A percentile compares a stretch with the other conserved stretches of the same genome.
Evolutionary conservation across 768 basidiomycete genomes (phyloP).

Genomic region (Boletus tylopilopsis): DNA sequence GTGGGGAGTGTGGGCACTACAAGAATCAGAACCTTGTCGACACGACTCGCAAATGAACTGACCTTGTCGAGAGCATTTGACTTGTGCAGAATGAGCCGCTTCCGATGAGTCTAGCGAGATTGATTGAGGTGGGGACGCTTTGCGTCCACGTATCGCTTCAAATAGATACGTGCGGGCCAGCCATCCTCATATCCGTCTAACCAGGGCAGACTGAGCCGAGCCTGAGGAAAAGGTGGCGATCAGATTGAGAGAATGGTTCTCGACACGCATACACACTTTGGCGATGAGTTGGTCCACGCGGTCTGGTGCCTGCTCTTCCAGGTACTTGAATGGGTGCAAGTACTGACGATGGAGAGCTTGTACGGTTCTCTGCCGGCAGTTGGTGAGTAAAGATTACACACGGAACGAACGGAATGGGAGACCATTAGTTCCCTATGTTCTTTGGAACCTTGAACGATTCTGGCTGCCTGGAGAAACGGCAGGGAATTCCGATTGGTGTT

Average conservation of each 20-base stretch:
- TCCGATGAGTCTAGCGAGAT: background rate
- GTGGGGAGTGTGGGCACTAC: background rate
- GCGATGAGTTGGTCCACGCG: constrained; percentile 8
- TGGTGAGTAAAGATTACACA: background rate
- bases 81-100: background rate
- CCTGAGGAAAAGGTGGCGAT: constrained; percentile 2
- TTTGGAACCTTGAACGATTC: background rate
- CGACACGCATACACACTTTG: background rate
- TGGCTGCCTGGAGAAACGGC: constrained; percentile 1
- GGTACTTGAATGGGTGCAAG: constrained; percentile 13
- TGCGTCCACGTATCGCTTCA: constrained; percentile 24
- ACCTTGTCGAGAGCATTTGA: background rate
- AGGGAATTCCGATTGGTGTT: background rate
- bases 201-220: constrained; percentile 12
- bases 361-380: constrained; percentile 5
- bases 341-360: no score
- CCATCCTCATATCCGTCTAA: constrained; percentile 13
- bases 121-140: no score
- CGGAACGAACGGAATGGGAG: background rate
- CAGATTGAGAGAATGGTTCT: background rate
- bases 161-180: constrained; percentile 20
- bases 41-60: background rate
- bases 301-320: constrained; percentile 13
- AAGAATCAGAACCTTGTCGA: background rate
- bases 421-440: constrained; percentile 12